Evolutionary conservation across 306 rosid genomes (phyloP), one percentile per base, ranked within the genome.

Genomic region (Datisca glomerata): DNA sequence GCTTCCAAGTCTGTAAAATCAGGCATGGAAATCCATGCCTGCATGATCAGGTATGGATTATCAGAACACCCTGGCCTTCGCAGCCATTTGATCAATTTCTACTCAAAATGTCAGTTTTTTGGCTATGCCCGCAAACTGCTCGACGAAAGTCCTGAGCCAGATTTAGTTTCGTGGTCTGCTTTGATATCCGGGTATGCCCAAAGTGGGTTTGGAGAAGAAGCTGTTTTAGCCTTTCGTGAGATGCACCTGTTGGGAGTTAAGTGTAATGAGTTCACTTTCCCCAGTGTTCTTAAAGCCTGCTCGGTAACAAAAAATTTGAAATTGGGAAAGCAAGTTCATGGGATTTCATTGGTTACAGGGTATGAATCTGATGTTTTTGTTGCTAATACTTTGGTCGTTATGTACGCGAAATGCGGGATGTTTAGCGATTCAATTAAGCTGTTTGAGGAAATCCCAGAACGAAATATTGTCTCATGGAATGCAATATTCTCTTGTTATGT

Each of bases 281-380:
- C 93, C 0, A 71, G 79, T 51, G 80, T 76, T 53, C 74, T 87
- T 18, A 87, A 82, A 71, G 96, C 87, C 0, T 78, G 96, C 38
- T 78, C 81, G 6, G 33, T 70, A 7, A 66, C 58, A 20, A 79
- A 41, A 51, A 76, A 76, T 58, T 68, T 76, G 60, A 41, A 22
- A 17, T 24, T 60, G 25, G 97, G 89, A 23, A 79, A 47, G 66
- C 79, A 67, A 64, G 57, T 76, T 51, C 94, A 87, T 61, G 79
- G 73, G 32, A 45, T 60, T 52, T 63, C 63, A 0, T 41, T 79
- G 49, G 68, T 79, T 21, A 63, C 85, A 0, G 94, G 96, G 34
- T 87, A 79, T 55, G 93, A 70, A 29, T 66, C 56, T 19, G 94
- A 87, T 47, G 85, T 61, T 38, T 82, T 76, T 64, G 96, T 79